Percentiles rank a stretch among this genome's conserved stretches.
phyloP scores from a whole-genome alignment of 83 land plant genomes.

The Thuja plicata region DNA sequence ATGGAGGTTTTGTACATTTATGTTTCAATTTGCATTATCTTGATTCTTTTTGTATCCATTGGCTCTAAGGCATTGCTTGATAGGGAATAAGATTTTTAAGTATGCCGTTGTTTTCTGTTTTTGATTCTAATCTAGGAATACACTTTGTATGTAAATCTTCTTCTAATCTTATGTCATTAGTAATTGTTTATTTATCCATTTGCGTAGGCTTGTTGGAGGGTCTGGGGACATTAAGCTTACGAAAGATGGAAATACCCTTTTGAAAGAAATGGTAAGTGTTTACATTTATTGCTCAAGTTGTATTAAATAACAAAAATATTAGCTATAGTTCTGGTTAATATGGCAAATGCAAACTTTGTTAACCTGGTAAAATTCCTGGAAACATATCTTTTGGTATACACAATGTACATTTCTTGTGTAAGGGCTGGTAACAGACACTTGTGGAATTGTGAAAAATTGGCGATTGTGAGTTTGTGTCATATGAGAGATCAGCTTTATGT shows the following conservation, averaged over 20 bases:
- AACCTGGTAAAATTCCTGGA: neutral
- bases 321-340: neutral
- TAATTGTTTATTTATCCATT: neutral
- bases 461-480: neutral
- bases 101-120: too few relatives aligned
- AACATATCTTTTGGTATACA: neutral
- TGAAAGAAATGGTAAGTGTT: constrained; percentile 86
- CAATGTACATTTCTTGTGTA: neutral
- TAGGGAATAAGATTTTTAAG: too few relatives aligned
- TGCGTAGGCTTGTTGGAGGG: constrained; percentile 96
- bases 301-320: neutral
- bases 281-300: neutral
- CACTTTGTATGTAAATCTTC: neutral
- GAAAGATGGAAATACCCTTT: constrained; percentile 95
- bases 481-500: neutral
- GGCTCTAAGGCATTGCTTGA: too few relatives aligned
- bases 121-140: too few relatives aligned
- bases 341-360: neutral
- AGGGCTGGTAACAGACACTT: neutral
- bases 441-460: neutral
- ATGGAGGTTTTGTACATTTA: too few relatives aligned
- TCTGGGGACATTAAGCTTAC: constrained; percentile 98
- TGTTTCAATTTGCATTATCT: too few relatives aligned
- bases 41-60: too few relatives aligned
- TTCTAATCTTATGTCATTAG: neutral